These are phyloP conservation scores for Gossypium schwendimanii DNA, from an alignment of 441 rosid genomes.

Conservation along the genomic window DNA sequence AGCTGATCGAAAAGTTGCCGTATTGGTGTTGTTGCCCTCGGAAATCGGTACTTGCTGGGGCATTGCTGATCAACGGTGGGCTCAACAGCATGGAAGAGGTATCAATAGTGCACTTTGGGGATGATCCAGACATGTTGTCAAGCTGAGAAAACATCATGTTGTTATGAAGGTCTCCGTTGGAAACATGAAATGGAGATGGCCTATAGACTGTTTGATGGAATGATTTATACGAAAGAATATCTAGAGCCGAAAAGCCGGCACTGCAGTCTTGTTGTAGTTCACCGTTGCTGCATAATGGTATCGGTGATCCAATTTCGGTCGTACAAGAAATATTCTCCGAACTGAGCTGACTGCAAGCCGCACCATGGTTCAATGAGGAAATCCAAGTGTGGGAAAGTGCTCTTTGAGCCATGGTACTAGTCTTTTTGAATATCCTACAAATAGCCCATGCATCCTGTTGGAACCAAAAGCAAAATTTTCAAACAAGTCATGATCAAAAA, in stretches of 20 bases:
- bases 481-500: neutral
- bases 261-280: conserved; percentile 27
- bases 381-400: conserved; percentile 60
- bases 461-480: neutral
- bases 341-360: conserved; percentile 29
- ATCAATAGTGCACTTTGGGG: conserved; percentile 17
- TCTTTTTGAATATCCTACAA: conserved; percentile 91
- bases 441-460: conserved; percentile 93
- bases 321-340: conserved; percentile 46
- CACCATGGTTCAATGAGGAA: conserved; percentile 26
- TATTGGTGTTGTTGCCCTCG: conserved; percentile 30
- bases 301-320: conserved; percentile 36
- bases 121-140: conserved; percentile 30
- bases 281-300: conserved; percentile 24
- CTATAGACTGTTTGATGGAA: conserved; percentile 19
- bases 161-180: conserved; percentile 24
- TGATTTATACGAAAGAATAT: conserved; percentile 28
- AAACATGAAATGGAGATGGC: conserved; percentile 22
- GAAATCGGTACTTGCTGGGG: conserved; percentile 21
- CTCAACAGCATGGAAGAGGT: conserved; percentile 27
- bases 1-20: conserved; percentile 30
- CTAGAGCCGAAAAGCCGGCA: conserved; percentile 24
- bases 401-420: conserved; percentile 69
- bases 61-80: conserved; percentile 18
- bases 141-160: conserved; percentile 32